Conservation (phyloP, 2,329 filamentous ascomycete genomes). For the Cercospora canescens region DNA sequence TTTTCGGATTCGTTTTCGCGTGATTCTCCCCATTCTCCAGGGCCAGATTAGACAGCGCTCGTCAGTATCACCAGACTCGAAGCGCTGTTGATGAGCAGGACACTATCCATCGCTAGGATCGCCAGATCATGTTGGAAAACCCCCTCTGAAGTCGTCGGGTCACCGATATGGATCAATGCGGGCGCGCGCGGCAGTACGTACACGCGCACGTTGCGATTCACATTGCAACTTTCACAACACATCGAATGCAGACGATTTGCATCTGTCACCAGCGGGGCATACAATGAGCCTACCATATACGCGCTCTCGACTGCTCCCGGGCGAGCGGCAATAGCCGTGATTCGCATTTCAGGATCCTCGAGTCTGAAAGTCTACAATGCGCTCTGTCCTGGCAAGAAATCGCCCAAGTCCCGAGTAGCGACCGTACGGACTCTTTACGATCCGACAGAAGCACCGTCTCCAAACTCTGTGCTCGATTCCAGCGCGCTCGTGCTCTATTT, state of each 20-base stretch:
- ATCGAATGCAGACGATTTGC: background rate
- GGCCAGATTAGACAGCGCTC: background rate
- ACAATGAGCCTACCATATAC: constrained; percentile 68
- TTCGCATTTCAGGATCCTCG: constrained; percentile 79
- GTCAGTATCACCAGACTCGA: background rate
- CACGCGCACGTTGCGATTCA: background rate
- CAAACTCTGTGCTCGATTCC: constrained; percentile 65
- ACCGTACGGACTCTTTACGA: constrained; percentile 73
- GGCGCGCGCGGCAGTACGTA: background rate
- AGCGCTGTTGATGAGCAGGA: background rate
- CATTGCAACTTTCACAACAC: background rate
- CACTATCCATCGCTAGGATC: background rate
- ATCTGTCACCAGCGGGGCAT: background rate
- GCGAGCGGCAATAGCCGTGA: constrained; percentile 84
- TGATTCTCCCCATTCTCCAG: background rate
- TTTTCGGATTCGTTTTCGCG: background rate
- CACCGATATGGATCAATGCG: background rate
- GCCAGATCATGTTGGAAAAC: background rate
- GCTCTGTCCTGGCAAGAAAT: constrained; percentile 57
- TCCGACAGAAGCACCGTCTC: constrained; percentile 44
- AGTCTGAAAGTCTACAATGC: constrained; percentile 67
- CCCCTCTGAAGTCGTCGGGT: background rate
- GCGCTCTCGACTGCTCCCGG: constrained; percentile 86
- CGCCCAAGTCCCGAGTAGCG: constrained; percentile 64
- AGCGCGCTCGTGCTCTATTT: constrained; percentile 82